These are phyloP conservation scores for Candida maltosa DNA, from an alignment of 805 yeast species.

Conservation along the genomic window DNA sequence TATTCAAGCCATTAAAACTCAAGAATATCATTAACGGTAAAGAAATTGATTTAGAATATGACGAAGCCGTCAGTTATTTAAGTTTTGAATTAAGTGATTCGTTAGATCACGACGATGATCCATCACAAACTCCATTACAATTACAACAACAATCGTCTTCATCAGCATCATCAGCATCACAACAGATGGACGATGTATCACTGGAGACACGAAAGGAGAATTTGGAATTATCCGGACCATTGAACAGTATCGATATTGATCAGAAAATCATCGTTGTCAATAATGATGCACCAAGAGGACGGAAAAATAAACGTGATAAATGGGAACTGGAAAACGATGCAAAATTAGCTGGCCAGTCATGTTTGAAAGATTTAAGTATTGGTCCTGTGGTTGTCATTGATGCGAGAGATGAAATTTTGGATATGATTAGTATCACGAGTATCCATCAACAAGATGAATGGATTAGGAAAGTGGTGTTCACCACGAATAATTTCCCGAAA, in stretches of 20 bases:
- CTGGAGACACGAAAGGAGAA: too few relatives aligned
- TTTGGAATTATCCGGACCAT: constrained; percentile 16
- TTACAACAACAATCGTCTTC: constrained; percentile 10
- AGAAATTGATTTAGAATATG: constrained; percentile 72
- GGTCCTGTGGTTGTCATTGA: constrained; percentile 82
- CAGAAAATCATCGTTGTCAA: constrained; percentile 68
- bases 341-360: constrained; percentile 51
- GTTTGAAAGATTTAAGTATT: constrained; percentile 51
- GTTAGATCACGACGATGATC: constrained; percentile 11
- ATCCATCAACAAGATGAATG: constrained; percentile 77
- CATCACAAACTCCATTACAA: background rate
- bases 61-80: constrained; percentile 52
- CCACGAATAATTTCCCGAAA: constrained; percentile 71
- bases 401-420: constrained; percentile 77
- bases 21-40: constrained; percentile 55
- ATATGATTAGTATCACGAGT: constrained; percentile 76
- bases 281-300: constrained; percentile 78
- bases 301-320: constrained; percentile 72
- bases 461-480: constrained; percentile 79
- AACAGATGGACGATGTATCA: constrained; percentile 3
- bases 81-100: constrained; percentile 15
- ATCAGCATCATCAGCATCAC: background rate
- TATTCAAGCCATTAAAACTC: constrained; percentile 72
- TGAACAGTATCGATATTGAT: constrained; percentile 28
- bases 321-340: constrained; percentile 78